Conservation (phyloP, 176 grass and related monocot genomes). For the Bonia amplexicaulis region DNA sequence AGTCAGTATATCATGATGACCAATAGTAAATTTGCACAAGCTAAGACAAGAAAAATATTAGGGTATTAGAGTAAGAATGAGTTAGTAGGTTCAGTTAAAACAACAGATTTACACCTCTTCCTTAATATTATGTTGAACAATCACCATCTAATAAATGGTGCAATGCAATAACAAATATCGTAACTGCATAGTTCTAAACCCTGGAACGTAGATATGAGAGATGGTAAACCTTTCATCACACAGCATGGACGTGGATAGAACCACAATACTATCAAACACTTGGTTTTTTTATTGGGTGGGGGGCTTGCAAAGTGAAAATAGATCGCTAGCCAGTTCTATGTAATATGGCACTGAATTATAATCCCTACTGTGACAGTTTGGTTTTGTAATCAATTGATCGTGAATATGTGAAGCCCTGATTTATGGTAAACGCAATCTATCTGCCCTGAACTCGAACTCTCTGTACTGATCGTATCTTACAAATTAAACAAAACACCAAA, state of each 20-base stretch:
- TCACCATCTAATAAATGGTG: background rate
- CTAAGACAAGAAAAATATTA: background rate
- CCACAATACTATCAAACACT: background rate
- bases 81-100: background rate
- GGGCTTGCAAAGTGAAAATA: background rate
- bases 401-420: background rate
- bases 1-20: background rate
- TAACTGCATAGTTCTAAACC: background rate
- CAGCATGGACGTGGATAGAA: background rate
- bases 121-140: constrained; percentile 1
- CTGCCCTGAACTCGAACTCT: background rate
- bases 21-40: background rate
- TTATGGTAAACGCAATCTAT: background rate
- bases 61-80: background rate
- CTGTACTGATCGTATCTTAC: background rate
- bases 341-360: background rate
- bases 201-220: background rate
- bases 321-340: background rate
- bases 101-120: background rate
- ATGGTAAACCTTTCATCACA: background rate
- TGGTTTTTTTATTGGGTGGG: background rate
- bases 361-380: background rate
- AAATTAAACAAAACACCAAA: background rate
- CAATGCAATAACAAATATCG: background rate
- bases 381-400: background rate